Evolutionary conservation across 495 filamentous ascomycete genomes (phyloP), one percentile per base, ranked within the genome.

Genomic region (Xylaria telfairii): DNA sequence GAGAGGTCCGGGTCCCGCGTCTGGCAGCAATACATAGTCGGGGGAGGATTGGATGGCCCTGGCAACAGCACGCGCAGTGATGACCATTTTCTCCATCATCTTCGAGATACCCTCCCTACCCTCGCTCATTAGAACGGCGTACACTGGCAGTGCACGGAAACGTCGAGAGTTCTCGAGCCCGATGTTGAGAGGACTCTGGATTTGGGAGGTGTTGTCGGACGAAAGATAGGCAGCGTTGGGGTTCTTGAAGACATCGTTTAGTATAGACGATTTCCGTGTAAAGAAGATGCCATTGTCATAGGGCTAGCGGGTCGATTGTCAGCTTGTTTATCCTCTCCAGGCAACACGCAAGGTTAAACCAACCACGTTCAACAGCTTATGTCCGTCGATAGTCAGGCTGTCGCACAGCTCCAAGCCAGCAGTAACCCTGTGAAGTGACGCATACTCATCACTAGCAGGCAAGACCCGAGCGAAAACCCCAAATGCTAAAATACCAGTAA

Each of bases 271-370:
- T 65, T 92, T 83, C 10, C 90, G 89, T 72, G 88, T 90, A 72
- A 97, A 86, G 85, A 96, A 97, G 79, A 97, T 92, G 17, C 95
- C 95, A 72, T 89, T 94, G 78, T 98, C 95, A 71, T 98, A 98
- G 4, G 95, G 95, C 83, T 91, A 24, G 26, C 4, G 26, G 44
- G 0, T 44, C 24, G 62, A 69, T 62, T 60, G 67, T 70, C 13
- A 71, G 59, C 5, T 42, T 59, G 4, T 26, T 46, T 34, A 17
- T 46, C 21, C 12, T 60, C 34, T 24, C 3, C 19, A 30, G 69
- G n/a, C 30, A 19, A 34, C 39, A 37, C 9, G 17, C 34, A 24
- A 3, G 51, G 62, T 61, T 67, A n/a, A 28, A 84, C 87, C 54
- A 79, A 90, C 87, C 32, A 97, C 94, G 72, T 98, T 98, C n/a